These are phyloP conservation scores for Psidium guajava DNA, from an alignment of 345 rosid genomes.

Conservation along the genomic window DNA sequence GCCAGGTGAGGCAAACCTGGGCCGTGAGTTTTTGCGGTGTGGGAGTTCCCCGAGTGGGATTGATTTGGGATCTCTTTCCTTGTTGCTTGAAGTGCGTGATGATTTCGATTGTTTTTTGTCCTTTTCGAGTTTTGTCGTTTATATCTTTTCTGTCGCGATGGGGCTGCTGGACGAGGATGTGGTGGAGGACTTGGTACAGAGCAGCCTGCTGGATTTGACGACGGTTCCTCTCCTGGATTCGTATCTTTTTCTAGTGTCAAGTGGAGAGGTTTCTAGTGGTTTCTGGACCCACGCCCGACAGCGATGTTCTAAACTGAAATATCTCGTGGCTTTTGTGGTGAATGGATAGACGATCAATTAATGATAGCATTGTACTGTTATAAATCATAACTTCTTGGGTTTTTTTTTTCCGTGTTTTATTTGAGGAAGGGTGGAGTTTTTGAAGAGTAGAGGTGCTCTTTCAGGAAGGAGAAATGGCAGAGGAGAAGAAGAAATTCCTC, in stretches of 20 bases:
- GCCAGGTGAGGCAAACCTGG: neutral
- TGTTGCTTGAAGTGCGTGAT: neutral
- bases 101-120: neutral
- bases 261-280: neutral
- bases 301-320: neutral
- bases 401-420: neutral
- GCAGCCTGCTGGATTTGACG: neutral
- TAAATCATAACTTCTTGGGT: neutral
- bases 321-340: neutral
- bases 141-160: neutral
- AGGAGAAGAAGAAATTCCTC: constrained; percentile 53
- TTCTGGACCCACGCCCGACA: neutral
- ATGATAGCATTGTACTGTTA: neutral
- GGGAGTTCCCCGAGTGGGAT: neutral
- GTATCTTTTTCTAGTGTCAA: neutral
- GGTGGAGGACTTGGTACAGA: neutral
- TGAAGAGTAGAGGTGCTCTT: neutral
- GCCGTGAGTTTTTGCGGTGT: neutral
- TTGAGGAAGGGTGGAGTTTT: neutral
- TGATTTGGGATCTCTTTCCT: neutral
- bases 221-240: neutral
- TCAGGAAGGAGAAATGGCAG: neutral
- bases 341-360: neutral
- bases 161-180: neutral
- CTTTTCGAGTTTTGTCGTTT: neutral